A percentile compares a stretch with the other conserved stretches of the same genome.
Conservation (phyloP, 75 land plant genomes). For the Sequoia sempervirens region DNA sequence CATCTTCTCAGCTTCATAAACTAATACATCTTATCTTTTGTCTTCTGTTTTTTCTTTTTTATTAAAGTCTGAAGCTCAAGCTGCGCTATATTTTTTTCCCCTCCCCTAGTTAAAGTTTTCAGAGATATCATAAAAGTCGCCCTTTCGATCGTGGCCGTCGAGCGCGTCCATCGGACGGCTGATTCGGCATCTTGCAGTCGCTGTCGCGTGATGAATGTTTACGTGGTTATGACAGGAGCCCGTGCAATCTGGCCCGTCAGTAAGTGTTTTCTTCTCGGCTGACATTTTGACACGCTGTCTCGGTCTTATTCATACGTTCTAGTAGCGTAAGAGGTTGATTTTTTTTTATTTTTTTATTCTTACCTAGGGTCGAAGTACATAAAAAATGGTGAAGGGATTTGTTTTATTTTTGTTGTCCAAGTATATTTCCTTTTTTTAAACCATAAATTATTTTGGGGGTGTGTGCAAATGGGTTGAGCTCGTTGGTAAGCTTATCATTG, state of each 20-base stretch:
- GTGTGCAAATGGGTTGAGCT: too few species aligned
- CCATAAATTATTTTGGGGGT: not conserved
- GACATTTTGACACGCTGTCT: not conserved
- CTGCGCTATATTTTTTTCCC: not conserved
- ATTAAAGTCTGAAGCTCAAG: not conserved
- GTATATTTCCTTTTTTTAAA: not conserved
- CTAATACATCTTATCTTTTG: not conserved
- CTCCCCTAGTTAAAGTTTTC: not conserved
- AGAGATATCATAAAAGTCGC: not conserved
- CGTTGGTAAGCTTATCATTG: not conserved
- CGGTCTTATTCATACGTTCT: not conserved
- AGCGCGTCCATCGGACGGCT: not conserved
- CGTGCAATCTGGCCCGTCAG: not conserved
- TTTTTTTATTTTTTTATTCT: not conserved
- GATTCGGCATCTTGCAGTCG: not conserved
- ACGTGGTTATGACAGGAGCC: not conserved
- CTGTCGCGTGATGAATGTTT: slow-evolving; percentile 1
- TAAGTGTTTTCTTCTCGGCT: not conserved
- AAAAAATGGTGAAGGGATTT: too few species aligned
- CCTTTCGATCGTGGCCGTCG: not conserved
- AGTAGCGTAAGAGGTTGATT: not conserved
- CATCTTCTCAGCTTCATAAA: not conserved
- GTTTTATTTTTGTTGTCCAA: not conserved
- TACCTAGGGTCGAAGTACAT: not conserved
- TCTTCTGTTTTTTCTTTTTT: not conserved